Conservation (phyloP, 257 asterid genomes). For the Solanum piurae region DNA sequence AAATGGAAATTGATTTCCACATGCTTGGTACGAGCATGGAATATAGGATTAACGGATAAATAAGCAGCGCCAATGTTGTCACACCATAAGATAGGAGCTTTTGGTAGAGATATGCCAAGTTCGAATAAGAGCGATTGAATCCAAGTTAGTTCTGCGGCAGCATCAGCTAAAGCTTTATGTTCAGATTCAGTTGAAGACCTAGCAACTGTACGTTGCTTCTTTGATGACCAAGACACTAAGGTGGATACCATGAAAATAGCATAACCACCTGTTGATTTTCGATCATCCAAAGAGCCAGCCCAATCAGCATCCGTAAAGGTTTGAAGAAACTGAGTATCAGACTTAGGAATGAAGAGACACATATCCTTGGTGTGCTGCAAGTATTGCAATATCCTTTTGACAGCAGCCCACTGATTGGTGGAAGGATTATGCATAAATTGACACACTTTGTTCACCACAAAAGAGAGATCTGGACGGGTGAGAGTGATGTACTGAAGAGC, state of each 20-base stretch:
- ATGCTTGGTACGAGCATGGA: no score
- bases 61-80: neutral
- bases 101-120: neutral
- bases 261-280: neutral
- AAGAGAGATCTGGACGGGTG: neutral
- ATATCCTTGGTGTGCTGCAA: no score
- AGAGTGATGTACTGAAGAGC: neutral
- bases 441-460: neutral
- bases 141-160: neutral
- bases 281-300: neutral
- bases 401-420: neutral
- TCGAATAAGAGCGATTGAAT: neutral
- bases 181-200: neutral
- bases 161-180: neutral
- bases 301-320: neutral
- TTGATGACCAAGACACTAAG: neutral
- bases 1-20: no score
- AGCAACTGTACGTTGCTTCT: neutral
- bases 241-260: neutral
- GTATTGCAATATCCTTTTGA: neutral
- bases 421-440: neutral
- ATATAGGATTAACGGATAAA: no score
- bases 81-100: neutral
- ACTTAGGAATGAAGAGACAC: neutral
- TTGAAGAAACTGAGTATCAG: neutral